Evolutionary conservation across 2,329 filamentous ascomycete genomes (phyloP), one percentile per base, ranked within the genome.

Genomic region (Lojkania enalia): DNA sequence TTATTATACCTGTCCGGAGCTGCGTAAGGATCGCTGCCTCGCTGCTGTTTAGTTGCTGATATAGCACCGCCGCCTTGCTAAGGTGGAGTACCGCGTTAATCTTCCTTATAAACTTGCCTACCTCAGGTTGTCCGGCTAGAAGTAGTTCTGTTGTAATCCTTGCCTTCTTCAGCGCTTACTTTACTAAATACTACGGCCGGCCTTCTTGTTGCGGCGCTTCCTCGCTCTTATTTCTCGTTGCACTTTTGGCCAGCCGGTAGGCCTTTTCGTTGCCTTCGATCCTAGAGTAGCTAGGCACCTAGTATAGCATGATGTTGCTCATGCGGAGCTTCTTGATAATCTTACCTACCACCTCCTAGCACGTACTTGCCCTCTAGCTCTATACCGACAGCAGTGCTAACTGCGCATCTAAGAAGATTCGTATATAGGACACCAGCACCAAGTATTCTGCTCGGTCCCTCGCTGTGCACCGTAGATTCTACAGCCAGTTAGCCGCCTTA

Each of bases 11-110:
- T 6, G 46, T 52, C 33, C 37, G 31, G 2, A 52, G 46, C 42
- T 52, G 43, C 44, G 47, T 35, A 13, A 52, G 44, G 47, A 55
- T 53, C 6, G 52, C 52, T 13, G 50, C 50, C 40, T 54, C 52
- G n/a, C 9, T 20, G 42, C 49, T n/a, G n/a, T n/a, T n/a, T n/a
- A n/a, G n/a, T n/a, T n/a, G n/a, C n/a, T n/a, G n/a, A n/a, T n/a
- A n/a, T 47, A 54, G 14, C 20, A n/a, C 46, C 31, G 51, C 53
- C n/a, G 43, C 29, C 48, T 48, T 49, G 48, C 49, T 48, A 21
- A 52, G 43, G 31, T 56, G 44, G 12, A 56, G 35, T 32, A 44
- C 53, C 35, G 47, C 42, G 32, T 55, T 45, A 31, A 53, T 55
- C 44, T 51, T 55, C 47, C 29, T 49, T 14, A 42, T 55, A 32